phyloP scores from a whole-genome alignment of 1,284 basidiomycete genomes.

The Heliocybe sulcata region DNA sequence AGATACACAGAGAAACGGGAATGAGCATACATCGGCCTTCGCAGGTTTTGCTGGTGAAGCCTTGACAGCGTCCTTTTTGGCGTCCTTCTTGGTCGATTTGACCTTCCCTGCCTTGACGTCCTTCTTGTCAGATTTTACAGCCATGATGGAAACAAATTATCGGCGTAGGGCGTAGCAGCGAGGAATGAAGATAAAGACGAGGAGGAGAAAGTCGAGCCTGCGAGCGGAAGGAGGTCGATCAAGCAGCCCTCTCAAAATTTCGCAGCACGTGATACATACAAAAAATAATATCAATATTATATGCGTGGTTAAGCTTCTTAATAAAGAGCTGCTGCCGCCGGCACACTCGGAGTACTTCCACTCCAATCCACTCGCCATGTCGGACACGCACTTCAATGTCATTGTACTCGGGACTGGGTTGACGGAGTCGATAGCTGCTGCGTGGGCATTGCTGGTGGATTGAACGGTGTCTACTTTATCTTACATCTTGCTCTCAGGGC shows the following conservation, averaged over 20 bases:
- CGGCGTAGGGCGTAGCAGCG: slow-evolving; percentile 3
- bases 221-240: slow-evolving; percentile 7
- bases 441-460: slow-evolving; percentile 47
- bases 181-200: slow-evolving; percentile 6
- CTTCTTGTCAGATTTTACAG: slow-evolving; percentile 32
- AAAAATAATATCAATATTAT: neutral
- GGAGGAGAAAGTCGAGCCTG: slow-evolving; percentile 7
- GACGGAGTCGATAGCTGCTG: slow-evolving; percentile 81
- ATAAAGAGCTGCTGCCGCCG: neutral
- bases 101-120: slow-evolving; percentile 18
- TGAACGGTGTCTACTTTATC: slow-evolving; percentile 5
- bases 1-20: neutral
- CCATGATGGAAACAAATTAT: slow-evolving; percentile 23
- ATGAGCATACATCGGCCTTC: slow-evolving; percentile 11
- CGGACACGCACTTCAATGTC: slow-evolving; percentile 58
- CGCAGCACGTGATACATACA: neutral
- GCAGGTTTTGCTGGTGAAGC: slow-evolving; percentile 17
- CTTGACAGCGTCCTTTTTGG: slow-evolving; percentile 30
- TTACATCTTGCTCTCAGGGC: slow-evolving; percentile 45
- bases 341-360: neutral
- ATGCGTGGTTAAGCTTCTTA: no score
- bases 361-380: neutral
- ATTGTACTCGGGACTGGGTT: slow-evolving; percentile 85
- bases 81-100: slow-evolving; percentile 36
- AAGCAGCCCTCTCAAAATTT: slow-evolving; percentile 8